Conservation (phyloP, 2,329 filamentous ascomycete species). For the Cladosporium sp. region DNA sequence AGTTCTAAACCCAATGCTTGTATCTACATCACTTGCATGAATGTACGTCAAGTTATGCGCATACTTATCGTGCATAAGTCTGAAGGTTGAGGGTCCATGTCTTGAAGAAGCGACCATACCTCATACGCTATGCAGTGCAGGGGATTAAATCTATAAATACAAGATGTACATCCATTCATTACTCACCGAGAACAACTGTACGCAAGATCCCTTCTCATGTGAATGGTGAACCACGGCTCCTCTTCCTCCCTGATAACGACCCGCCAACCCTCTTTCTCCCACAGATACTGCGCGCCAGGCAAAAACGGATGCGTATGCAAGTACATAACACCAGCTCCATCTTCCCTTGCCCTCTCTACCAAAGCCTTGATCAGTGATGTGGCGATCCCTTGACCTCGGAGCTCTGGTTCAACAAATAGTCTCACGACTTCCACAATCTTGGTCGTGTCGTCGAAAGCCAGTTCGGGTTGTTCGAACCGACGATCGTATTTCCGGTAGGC, state of each 20-base stretch:
- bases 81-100: no score
- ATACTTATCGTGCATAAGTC: no score
- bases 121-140: no score
- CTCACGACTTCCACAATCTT: constrained; percentile 5
- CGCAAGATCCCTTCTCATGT: constrained; percentile 22
- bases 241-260: constrained; percentile 1
- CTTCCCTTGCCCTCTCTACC: not conserved
- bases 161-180: no score
- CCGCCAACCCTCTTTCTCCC: constrained; percentile 7
- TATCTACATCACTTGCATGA: no score
- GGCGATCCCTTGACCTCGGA: not conserved
- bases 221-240: constrained; percentile 12
- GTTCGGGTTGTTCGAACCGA: not conserved
- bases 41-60: no score
- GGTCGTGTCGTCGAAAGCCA: not conserved
- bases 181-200: not conserved
- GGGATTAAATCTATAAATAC: no score
- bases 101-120: no score
- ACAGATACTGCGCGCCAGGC: constrained; percentile 1
- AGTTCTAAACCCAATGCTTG: no score
- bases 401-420: not conserved
- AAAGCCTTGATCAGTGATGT: not conserved
- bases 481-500: constrained; percentile 5
- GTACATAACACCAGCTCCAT: constrained; percentile 1
- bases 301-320: constrained; percentile 10